Evolutionary conservation across 1,284 basidiomycete species (phyloP), one percentile per base, ranked within the genome.

Genomic region (Marasmius oreades): DNA sequence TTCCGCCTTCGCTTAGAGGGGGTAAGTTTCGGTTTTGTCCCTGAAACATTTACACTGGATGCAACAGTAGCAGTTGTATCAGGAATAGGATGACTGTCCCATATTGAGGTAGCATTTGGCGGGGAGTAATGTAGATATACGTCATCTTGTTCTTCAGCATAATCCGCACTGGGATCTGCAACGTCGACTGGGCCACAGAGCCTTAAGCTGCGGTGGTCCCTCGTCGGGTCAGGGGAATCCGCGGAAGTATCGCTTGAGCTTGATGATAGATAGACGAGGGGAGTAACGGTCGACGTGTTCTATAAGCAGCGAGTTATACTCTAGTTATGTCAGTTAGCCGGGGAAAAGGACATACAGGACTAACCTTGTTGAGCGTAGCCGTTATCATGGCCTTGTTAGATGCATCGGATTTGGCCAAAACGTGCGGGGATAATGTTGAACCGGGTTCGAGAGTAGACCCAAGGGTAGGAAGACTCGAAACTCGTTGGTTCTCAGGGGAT

Each of bases 61-160:
- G 14, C 20, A 20, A 23, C 37, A 12, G 5, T 20, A 23, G 10
- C 47, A 37, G 43, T 6, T 22, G 39, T 47, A 44, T 36, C 31
- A 20, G 18, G 16, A 12, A 36, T 14, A 39, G 18, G 4, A 20
- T 4, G 53, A 31, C 24, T 33, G 16, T 23, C 14, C 20, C 10
- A 22, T 51, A 39, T 50, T 52, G 45, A 53, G 52, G 34, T 59
- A 42, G n/a, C 20, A 16, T 8, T 8, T 18, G 64, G 63, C 14
- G 73, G 70, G 36, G 71, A 67, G 60, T 70, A 77, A 64, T 74
- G 72, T 33, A 77, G 58, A 61, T 67, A 72, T 20, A 69, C 70
- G 59, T 70, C 67, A 56, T 70, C 68, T 51, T 66, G 56, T 51
- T 65, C 51, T 42, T 62, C 36, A 53, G 53, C 56, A 24, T 45